These are phyloP conservation scores for Immersiella caudata DNA, from an alignment of 495 filamentous ascomycete genomes.

Conservation along the genomic window DNA sequence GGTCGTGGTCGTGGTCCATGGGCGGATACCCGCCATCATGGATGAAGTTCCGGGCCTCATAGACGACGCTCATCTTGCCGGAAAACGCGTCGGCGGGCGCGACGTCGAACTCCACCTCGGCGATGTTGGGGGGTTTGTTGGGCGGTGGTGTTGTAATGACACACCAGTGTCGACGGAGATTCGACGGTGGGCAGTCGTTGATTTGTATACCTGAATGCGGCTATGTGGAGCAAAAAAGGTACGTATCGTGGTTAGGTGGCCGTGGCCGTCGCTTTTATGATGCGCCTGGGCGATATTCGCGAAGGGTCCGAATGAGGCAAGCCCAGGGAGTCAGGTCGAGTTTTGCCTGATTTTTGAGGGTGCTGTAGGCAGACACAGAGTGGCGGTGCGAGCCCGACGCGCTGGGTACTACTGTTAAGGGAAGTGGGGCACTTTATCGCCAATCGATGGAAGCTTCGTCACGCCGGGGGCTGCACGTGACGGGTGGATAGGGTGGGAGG, in stretches of 20 bases:
- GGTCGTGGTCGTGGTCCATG: constrained; percentile 36
- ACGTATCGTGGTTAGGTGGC: not conserved
- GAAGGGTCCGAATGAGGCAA: constrained; percentile 11
- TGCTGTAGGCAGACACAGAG: not conserved
- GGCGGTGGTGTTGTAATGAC: not conserved
- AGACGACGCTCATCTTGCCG: constrained; percentile 48
- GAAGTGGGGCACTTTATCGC: constrained; percentile 3
- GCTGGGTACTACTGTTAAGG: not conserved
- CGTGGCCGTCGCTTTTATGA: constrained; percentile 2
- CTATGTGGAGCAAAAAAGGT: constrained; percentile 5
- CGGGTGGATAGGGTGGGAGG: not conserved
- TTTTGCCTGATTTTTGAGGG: constrained; percentile 9
- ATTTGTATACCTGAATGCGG: not conserved
- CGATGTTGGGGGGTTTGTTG: not conserved
- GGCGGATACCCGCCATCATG: constrained; percentile 42
- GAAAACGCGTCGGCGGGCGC: constrained; percentile 20
- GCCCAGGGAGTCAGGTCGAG: not conserved
- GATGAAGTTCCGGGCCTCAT: constrained; percentile 42
- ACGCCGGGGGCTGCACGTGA: not conserved
- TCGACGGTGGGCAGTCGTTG: not conserved
- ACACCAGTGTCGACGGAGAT: not conserved
- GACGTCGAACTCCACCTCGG: constrained; percentile 18
- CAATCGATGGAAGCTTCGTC: not conserved
- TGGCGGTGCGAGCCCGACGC: constrained; percentile 8
- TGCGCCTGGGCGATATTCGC: constrained; percentile 6